Conservation (phyloP, 2,329 filamentous ascomycete genomes). For the Diaporthe ilicicola region DNA sequence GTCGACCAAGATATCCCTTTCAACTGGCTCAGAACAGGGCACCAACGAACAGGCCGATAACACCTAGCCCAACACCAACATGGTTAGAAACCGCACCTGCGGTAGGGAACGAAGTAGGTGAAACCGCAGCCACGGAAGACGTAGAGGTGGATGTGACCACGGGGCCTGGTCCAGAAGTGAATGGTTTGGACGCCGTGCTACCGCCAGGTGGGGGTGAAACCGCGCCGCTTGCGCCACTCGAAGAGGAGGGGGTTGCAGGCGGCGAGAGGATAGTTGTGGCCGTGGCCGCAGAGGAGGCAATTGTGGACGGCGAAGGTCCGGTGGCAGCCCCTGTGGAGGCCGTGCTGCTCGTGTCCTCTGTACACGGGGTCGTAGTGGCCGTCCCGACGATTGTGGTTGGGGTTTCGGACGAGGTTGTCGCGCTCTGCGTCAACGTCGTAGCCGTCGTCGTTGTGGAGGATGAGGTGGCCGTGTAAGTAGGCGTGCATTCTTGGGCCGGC, state of each 20-base stretch:
- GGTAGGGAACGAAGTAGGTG: constrained; percentile 9
- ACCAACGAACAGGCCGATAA: constrained; percentile 49
- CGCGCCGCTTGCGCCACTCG: background rate
- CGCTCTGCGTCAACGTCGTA: constrained; percentile 27
- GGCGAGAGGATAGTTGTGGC: background rate
- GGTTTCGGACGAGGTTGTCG: constrained; percentile 10
- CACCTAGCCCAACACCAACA: constrained; percentile 46
- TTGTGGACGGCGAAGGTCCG: background rate
- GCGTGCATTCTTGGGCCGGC: constrained; percentile 45
- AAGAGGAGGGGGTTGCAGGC: background rate
- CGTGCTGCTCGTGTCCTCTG: background rate
- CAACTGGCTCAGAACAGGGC: constrained; percentile 49
- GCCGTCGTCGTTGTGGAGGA: constrained; percentile 32
- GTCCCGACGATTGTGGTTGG: constrained; percentile 33
- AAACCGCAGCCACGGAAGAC: background rate
- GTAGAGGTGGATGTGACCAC: constrained; percentile 8
- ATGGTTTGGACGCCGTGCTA: background rate
- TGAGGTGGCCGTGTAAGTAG: constrained; percentile 38
- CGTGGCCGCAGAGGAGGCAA: background rate
- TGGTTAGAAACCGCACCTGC: constrained; percentile 42
- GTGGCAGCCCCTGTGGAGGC: constrained; percentile 10
- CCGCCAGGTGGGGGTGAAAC: background rate
- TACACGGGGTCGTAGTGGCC: constrained; percentile 21
- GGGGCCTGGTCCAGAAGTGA: background rate
- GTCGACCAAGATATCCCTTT: background rate